These are phyloP conservation scores for Hawksworthiomyces lignivorus DNA, from an alignment of 2,329 filamentous ascomycete species.

Conservation along the genomic window DNA sequence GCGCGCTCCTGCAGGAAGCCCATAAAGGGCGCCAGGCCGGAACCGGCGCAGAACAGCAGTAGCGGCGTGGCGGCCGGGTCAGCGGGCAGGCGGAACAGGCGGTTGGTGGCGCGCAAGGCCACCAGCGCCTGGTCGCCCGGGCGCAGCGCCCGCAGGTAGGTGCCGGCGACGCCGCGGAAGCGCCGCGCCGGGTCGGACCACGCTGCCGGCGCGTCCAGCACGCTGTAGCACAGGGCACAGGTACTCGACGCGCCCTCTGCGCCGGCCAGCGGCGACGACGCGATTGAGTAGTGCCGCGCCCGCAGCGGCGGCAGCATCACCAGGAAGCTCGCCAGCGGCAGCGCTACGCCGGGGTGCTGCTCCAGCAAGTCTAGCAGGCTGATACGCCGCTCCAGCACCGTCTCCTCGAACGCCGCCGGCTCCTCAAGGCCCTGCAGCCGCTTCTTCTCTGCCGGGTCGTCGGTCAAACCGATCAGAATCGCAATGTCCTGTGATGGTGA, in stretches of 20 bases:
- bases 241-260: conserved; percentile 21
- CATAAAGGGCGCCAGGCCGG: conserved; percentile 53
- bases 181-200: conserved; percentile 20
- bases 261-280: conserved; percentile 58
- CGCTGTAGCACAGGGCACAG: conserved; percentile 59
- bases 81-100: conserved; percentile 39
- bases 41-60: conserved; percentile 43
- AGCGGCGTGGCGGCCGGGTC: conserved; percentile 38
- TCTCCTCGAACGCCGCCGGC: neutral
- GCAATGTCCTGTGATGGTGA: conserved; percentile 25
- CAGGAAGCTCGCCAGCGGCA: conserved; percentile 53
- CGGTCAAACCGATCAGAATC: conserved; percentile 39
- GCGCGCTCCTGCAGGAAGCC: conserved; percentile 56
- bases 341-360: conserved; percentile 40
- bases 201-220: conserved; percentile 56
- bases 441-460: conserved; percentile 9
- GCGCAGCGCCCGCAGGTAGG: conserved; percentile 49
- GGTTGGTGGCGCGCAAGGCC: conserved; percentile 36
- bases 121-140: conserved; percentile 40
- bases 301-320: conserved; percentile 57
- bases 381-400: conserved; percentile 1
- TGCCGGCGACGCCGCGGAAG: conserved; percentile 52
- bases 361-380: conserved; percentile 53
- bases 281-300: conserved; percentile 50
- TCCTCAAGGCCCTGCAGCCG: conserved; percentile 1